These are phyloP conservation scores for Pleurotus salmoneostramineus DNA, from an alignment of 768 basidiomycete species.

Conservation along the genomic window DNA sequence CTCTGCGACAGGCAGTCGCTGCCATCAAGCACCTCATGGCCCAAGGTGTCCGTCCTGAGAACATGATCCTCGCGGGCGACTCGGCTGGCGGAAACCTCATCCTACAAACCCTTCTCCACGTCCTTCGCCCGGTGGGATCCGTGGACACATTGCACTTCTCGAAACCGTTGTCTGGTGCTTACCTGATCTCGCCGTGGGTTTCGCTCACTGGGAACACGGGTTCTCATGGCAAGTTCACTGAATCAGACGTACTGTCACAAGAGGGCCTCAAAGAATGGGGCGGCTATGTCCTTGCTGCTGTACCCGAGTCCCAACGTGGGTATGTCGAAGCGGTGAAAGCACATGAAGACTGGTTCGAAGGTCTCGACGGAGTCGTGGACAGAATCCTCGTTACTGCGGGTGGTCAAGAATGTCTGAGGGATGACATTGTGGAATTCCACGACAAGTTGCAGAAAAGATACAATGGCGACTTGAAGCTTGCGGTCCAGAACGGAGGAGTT, in stretches of 20 bases:
- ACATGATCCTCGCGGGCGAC: slow-evolving; percentile 27
- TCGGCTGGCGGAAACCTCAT: slow-evolving; percentile 36
- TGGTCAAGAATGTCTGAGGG: slow-evolving; percentile 20
- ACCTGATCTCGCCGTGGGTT: slow-evolving; percentile 29
- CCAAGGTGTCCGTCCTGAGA: slow-evolving; percentile 24
- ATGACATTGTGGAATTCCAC: slow-evolving; percentile 21
- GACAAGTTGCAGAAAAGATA: slow-evolving; percentile 9
- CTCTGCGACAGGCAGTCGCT: slow-evolving; percentile 21
- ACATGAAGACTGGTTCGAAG: slow-evolving; percentile 24
- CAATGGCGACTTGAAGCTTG: slow-evolving; percentile 10
- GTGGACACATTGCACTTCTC: slow-evolving; percentile 20
- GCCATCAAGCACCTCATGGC: slow-evolving; percentile 24
- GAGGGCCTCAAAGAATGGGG: slow-evolving; percentile 16
- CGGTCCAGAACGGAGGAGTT: slow-evolving; percentile 14
- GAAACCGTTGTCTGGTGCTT: slow-evolving; percentile 23
- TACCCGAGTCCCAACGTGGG: slow-evolving; percentile 10
- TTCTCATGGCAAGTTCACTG: slow-evolving; percentile 8
- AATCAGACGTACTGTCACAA: slow-evolving; percentile 19
- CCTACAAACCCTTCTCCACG: slow-evolving; percentile 30
- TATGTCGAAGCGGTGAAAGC: slow-evolving; percentile 23
- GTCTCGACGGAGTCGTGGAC: slow-evolving; percentile 17
- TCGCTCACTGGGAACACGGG: slow-evolving; percentile 15
- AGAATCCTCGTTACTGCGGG: slow-evolving; percentile 25
- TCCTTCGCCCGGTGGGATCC: slow-evolving; percentile 28
- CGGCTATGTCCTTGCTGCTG: slow-evolving; percentile 9